These are phyloP conservation scores for Claviceps purpurea DNA, from an alignment of 2,329 filamentous ascomycete genomes.

Conservation along the genomic window DNA sequence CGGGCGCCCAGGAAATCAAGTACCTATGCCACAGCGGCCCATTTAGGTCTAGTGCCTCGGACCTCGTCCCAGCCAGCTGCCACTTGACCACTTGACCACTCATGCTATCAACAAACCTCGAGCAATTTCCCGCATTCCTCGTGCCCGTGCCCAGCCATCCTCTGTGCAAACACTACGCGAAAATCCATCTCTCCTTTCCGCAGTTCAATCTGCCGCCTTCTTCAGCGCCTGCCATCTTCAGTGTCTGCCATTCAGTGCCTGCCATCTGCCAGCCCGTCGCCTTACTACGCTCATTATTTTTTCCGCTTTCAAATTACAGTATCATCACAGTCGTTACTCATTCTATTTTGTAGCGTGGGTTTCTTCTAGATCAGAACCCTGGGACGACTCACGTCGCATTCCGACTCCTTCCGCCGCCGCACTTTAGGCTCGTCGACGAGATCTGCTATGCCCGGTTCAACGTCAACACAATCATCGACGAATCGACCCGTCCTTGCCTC, in stretches of 20 bases:
- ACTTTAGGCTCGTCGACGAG: background rate
- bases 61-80: conserved; percentile 8
- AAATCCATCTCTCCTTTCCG: conserved; percentile 4
- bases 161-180: conserved; percentile 4
- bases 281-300: conserved; percentile 9
- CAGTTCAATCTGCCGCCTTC: background rate
- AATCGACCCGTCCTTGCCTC: background rate
- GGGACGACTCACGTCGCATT: background rate
- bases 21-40: background rate
- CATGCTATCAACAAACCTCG: conserved; percentile 15
- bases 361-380: background rate
- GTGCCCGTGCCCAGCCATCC: conserved; percentile 7
- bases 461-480: background rate
- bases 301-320: background rate
- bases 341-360: background rate
- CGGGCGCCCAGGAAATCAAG: too few species aligned
- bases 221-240: too few species aligned
- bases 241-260: conserved; percentile 1
- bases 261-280: conserved; percentile 1
- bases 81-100: conserved; percentile 2
- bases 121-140: conserved; percentile 25
- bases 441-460: conserved; percentile 5
- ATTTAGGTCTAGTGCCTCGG: conserved; percentile 9
- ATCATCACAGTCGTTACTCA: conserved; percentile 1
- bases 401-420: background rate